These are phyloP conservation scores for Clathrospora elynae DNA, from an alignment of 2,329 filamentous ascomycete genomes.

Conservation along the genomic window DNA sequence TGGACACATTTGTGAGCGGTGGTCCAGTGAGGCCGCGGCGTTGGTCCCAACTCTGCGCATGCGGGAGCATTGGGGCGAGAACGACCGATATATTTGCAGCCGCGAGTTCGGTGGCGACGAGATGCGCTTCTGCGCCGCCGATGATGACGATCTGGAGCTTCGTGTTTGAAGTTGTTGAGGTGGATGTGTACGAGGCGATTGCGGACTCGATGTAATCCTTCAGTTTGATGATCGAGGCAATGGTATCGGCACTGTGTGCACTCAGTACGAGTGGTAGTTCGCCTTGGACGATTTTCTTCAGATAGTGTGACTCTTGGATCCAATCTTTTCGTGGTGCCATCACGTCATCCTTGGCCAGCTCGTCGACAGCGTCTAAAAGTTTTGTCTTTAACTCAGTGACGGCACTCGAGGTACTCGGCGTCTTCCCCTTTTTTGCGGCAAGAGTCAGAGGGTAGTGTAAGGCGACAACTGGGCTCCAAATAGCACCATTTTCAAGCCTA, in stretches of 20 bases:
- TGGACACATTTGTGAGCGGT: constrained; percentile 66
- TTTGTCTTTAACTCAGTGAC: constrained; percentile 60
- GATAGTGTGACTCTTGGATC: constrained; percentile 52
- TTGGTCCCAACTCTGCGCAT: constrained; percentile 63
- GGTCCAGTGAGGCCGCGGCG: constrained; percentile 67
- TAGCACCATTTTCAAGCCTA: constrained; percentile 37
- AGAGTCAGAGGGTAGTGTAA: constrained; percentile 59
- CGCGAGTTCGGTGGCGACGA: constrained; percentile 64
- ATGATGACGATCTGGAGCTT: constrained; percentile 62
- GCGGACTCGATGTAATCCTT: constrained; percentile 63
- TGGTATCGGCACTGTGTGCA: constrained; percentile 67
- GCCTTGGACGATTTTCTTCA: constrained; percentile 61
- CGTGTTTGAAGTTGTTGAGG: constrained; percentile 36
- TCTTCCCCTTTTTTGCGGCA: constrained; percentile 52
- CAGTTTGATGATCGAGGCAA: constrained; percentile 63
- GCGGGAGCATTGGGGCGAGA: constrained; percentile 63
- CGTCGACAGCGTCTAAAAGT: constrained; percentile 58
- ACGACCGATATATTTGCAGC: constrained; percentile 63
- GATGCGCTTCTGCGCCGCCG: constrained; percentile 66
- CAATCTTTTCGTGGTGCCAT: constrained; percentile 22
- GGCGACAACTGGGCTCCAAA: constrained; percentile 49
- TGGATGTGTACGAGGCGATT: too few relatives aligned
- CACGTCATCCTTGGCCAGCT: constrained; percentile 36
- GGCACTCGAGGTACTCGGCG: constrained; percentile 53
- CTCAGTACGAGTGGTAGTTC: constrained; percentile 62